phyloP scores from a whole-genome alignment of 1,284 basidiomycete species.

The Jaminaea rosea region DNA sequence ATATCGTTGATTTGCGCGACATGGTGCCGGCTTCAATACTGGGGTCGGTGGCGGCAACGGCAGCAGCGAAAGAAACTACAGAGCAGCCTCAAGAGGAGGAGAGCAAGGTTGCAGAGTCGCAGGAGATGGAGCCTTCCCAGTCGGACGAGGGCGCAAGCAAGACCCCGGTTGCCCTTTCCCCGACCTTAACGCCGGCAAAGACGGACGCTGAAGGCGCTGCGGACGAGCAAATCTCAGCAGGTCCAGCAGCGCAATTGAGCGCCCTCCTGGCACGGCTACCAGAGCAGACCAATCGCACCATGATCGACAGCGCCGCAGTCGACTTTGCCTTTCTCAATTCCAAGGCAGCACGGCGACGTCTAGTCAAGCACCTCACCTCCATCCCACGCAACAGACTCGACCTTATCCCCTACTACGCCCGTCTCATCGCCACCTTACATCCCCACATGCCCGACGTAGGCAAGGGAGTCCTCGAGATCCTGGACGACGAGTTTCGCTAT shows the following conservation, averaged over 20 bases:
- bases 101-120: conserved; percentile 1
- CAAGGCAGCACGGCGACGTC: conserved; percentile 81
- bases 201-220: conserved; percentile 39
- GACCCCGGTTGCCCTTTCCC: not conserved
- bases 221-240: conserved; percentile 53
- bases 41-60: conserved; percentile 50
- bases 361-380: conserved; percentile 64
- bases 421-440: conserved; percentile 77
- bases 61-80: conserved; percentile 33
- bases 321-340: conserved; percentile 95
- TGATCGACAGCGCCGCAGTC: conserved; percentile 87
- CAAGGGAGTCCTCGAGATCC: conserved; percentile 64
- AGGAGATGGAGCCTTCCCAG: conserved; percentile 47
- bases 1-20: conserved; percentile 79
- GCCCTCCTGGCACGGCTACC: conserved; percentile 85
- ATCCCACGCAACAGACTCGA: conserved; percentile 83
- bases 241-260: conserved; percentile 82
- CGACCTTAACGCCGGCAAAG: conserved; percentile 7
- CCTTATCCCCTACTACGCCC: conserved; percentile 82
- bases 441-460: conserved; percentile 91
- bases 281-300: conserved; percentile 79
- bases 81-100: conserved; percentile 13
- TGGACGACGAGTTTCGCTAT: conserved; percentile 93
- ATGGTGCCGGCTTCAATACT: conserved; percentile 79
- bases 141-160: conserved; percentile 33